These are phyloP conservation scores for Coemansia sp. DNA, from an alignment of 192 early-diverging fungal species.

Conservation along the genomic window DNA sequence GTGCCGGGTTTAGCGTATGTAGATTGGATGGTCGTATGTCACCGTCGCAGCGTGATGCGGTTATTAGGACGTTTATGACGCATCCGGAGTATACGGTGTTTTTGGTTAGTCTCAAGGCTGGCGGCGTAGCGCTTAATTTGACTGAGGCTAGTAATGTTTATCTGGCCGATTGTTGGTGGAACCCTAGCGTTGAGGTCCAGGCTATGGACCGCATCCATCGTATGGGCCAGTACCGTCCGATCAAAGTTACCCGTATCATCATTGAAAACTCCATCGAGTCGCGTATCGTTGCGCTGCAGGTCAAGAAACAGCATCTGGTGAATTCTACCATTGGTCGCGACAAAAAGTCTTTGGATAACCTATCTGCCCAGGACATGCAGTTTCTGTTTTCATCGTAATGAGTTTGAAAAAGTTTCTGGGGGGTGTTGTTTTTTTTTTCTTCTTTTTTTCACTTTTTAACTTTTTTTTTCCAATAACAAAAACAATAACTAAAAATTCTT, in stretches of 20 bases:
- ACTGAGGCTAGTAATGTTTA: constrained; percentile 88
- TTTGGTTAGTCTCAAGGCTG: constrained; percentile 87
- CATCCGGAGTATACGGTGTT: constrained; percentile 85
- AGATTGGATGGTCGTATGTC: constrained; percentile 86
- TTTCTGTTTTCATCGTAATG: constrained; percentile 80
- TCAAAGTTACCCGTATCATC: constrained; percentile 84
- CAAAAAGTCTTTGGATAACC: constrained; percentile 68
- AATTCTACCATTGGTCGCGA: constrained; percentile 86
- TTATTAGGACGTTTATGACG: constrained; percentile 74
- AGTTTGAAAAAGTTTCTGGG: constrained; percentile 1
- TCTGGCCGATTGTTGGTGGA: constrained; percentile 70
- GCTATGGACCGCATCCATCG: constrained; percentile 96
- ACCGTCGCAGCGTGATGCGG: constrained; percentile 71
- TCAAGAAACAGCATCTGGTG: constrained; percentile 91
- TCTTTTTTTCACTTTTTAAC: too few relatives aligned
- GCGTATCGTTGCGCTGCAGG: constrained; percentile 87
- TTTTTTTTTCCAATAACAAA: too few relatives aligned
- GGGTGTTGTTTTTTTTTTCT: not conserved
- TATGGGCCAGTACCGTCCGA: constrained; percentile 88
- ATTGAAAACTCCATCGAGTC: constrained; percentile 93
- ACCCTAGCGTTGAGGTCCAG: constrained; percentile 68
- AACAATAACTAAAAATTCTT: too few relatives aligned
- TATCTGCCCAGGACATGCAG: constrained; percentile 77
- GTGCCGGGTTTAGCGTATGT: constrained; percentile 78
- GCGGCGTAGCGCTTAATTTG: constrained; percentile 89